Evolutionary conservation across 352 stramenopile genomes (phyloP), one percentile per base, ranked within the genome.

Genomic region (Globisporangium middletonii): DNA sequence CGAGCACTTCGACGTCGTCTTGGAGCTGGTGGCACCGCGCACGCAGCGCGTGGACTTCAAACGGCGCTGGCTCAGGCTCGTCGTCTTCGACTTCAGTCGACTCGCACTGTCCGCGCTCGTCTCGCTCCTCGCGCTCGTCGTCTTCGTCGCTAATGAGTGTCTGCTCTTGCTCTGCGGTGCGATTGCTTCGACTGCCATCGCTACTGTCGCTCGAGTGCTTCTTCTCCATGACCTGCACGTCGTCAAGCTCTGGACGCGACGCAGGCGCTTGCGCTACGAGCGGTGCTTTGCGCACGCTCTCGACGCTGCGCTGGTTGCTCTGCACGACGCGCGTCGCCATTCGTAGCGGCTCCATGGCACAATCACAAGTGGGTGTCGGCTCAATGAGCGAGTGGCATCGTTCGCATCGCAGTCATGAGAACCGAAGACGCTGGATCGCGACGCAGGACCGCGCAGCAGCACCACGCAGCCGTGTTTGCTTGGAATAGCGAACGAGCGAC

Each of bases 1-100:
- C 79, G 11, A 89, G 64, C 28, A 87, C 71, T 41, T 83, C 68
- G 1, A 89, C 50, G 55, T 89, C 76, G 47, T 77, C 66, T 57
- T 77, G 68, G 2, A 89, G 71, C 59, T 86, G 73, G n/a, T 59
- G 51, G 49, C 57, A 71, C 4, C 64, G 65, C 52, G 62, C 48
- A 30, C 59, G 47, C 15, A 51, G 53, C 26, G 30, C 35, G 18
- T 35, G 12, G 2, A 50, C 18, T 11, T 61, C 56, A 16, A 53
- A 47, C 18, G 49, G 26, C 16, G 13, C 41, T 16, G 42, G 26
- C 35, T 58, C 16, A 28, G 50, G 12, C 12, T 37, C 15, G 4
- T 38, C 41, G 19, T 60, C 59, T 50, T 53, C 52, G 16, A 63
- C 46, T 48, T 53, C 15, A 53, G 62, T 35, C 51, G 47, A 19